phyloP scores from a whole-genome alignment of 2,329 filamentous ascomycete genomes.

The Chrysosporium keratinophilum region DNA sequence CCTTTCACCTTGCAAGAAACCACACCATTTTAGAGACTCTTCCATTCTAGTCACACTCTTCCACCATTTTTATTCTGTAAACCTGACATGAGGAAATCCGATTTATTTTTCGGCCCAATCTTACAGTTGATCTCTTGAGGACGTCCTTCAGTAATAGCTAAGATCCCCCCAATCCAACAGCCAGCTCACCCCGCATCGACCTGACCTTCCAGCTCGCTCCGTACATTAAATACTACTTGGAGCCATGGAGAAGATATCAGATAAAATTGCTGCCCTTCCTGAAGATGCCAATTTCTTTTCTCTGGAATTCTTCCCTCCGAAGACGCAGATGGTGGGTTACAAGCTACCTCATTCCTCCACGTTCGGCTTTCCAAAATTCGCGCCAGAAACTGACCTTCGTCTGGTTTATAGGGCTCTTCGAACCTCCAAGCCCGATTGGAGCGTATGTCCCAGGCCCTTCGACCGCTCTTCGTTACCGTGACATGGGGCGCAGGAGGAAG shows the following conservation, averaged over 20 bases:
- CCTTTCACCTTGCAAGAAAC: too few relatives aligned
- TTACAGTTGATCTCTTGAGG: too few relatives aligned
- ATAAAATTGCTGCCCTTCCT: constrained; percentile 86
- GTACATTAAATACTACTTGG: not conserved
- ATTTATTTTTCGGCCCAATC: too few relatives aligned
- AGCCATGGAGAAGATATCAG: constrained; percentile 66
- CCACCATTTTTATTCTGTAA: too few relatives aligned
- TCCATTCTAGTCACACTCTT: too few relatives aligned
- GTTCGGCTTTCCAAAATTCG: not conserved
- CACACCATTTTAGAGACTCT: too few relatives aligned
- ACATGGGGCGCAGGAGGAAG: constrained; percentile 96
- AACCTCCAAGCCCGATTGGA: constrained; percentile 89
- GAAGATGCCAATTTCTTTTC: constrained; percentile 79
- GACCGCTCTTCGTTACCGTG: constrained; percentile 89
- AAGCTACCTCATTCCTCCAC: constrained; percentile 19
- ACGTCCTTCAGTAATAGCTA: too few relatives aligned
- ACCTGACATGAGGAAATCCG: too few relatives aligned
- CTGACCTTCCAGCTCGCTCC: not conserved
- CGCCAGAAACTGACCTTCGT: constrained; percentile 18
- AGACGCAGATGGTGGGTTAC: constrained; percentile 65
- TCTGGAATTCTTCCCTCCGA: constrained; percentile 97
- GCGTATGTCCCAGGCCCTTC: constrained; percentile 84
- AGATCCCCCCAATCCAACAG: not conserved
- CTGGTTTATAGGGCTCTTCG: constrained; percentile 56
- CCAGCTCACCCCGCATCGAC: not conserved